phyloP scores from a whole-genome alignment of 2,329 filamentous ascomycete species.

The Orbilia brochopaga region DNA sequence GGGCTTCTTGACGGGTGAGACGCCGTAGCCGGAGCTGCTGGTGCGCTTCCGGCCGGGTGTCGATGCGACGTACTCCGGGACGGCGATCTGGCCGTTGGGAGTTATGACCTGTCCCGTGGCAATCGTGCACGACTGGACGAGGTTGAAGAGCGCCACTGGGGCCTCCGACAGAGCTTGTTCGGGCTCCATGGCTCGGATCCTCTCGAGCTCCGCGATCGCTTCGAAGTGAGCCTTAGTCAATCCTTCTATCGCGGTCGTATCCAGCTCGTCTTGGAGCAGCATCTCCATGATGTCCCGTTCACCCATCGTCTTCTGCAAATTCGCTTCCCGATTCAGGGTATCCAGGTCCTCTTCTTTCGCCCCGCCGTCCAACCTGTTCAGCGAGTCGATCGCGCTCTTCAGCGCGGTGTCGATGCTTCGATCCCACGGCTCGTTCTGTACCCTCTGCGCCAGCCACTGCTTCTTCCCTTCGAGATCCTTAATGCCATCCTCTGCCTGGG shows the following conservation, averaged over 20 bases:
- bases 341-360: conserved; percentile 72
- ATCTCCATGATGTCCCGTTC: conserved; percentile 80
- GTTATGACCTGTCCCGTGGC: conserved; percentile 85
- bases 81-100: conserved; percentile 73
- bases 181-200: conserved; percentile 81
- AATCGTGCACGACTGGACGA: conserved; percentile 76
- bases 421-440: conserved; percentile 85
- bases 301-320: conserved; percentile 81
- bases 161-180: conserved; percentile 81
- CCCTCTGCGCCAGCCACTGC: conserved; percentile 84
- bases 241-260: conserved; percentile 78
- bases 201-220: conserved; percentile 80
- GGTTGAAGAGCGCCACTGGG: conserved; percentile 74
- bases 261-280: conserved; percentile 75
- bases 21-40: conserved; percentile 52
- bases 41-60: conserved; percentile 52
- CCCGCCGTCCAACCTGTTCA: conserved; percentile 72
- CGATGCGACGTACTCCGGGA: conserved; percentile 54
- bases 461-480: conserved; percentile 87
- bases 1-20: conserved; percentile 50
- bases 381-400: conserved; percentile 79
- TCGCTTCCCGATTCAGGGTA: conserved; percentile 78
- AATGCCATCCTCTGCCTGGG: conserved; percentile 85
- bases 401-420: conserved; percentile 84
- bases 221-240: conserved; percentile 91